Conservation (phyloP, 2,329 filamentous ascomycete species). For the Drechslerella dactyloides region DNA sequence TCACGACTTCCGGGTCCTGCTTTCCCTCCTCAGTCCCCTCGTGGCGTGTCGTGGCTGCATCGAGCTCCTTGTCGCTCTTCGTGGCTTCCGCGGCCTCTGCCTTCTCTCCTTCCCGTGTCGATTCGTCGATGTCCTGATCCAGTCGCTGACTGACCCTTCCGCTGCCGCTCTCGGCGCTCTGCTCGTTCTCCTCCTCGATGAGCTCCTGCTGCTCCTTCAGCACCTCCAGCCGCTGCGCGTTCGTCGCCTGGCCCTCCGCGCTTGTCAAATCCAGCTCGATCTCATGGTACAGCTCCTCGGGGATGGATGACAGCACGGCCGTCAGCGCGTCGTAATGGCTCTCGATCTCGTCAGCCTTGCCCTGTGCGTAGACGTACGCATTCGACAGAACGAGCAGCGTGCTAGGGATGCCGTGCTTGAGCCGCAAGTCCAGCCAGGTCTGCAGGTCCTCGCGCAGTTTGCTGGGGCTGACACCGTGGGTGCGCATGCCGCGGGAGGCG, state of each 20-base stretch:
- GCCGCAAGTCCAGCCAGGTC: constrained; percentile 90
- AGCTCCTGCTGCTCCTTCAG: constrained; percentile 98
- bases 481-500: constrained; percentile 88
- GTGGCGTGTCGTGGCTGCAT: constrained; percentile 52
- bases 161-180: constrained; percentile 71
- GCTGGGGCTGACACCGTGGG: constrained; percentile 86
- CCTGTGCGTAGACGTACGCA: constrained; percentile 93
- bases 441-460: constrained; percentile 86
- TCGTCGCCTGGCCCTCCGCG: constrained; percentile 94
- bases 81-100: constrained; percentile 22
- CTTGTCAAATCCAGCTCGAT: constrained; percentile 98
- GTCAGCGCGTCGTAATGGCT: constrained; percentile 92
- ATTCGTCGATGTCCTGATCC: constrained; percentile 93
- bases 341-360: constrained; percentile 80
- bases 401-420: constrained; percentile 93
- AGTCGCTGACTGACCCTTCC: constrained; percentile 66
- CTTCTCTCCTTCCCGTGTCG: constrained; percentile 57
- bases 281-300: constrained; percentile 98
- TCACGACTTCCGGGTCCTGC: constrained; percentile 38
- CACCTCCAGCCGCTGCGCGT: constrained; percentile 98
- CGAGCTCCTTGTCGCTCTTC: constrained; percentile 48
- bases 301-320: constrained; percentile 89
- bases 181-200: constrained; percentile 94
- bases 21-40: constrained; percentile 53
- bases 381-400: constrained; percentile 95